Evolutionary conservation across 352 stramenopile genomes (phyloP).

Genomic region (Pythium scleroteichum): DNA sequence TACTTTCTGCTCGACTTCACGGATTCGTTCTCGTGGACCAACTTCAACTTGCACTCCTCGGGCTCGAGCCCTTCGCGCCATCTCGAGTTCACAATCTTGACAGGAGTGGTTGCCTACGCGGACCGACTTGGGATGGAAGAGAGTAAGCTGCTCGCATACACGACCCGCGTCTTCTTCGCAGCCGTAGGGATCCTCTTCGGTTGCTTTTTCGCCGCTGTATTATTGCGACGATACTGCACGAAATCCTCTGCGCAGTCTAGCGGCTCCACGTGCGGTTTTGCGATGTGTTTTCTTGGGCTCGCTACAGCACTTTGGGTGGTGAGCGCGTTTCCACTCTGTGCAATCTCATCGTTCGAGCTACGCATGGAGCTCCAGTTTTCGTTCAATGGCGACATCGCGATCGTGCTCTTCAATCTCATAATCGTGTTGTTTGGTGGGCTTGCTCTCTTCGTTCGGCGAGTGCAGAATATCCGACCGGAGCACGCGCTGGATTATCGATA

Average conservation of each 20-base stretch:
- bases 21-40: conserved; percentile 75
- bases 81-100: conserved; percentile 44
- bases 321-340: conserved; percentile 54
- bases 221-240: not conserved
- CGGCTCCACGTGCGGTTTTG: conserved; percentile 33
- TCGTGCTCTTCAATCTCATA: conserved; percentile 53
- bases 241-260: not conserved
- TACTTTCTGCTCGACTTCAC: conserved; percentile 75
- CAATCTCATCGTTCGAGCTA: conserved; percentile 61
- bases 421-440: conserved; percentile 44
- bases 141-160: conserved; percentile 40
- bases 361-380: conserved; percentile 63
- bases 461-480: conserved; percentile 39
- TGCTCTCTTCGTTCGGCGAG: conserved; percentile 41
- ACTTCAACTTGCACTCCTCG: conserved; percentile 36
- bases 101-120: conserved; percentile 66
- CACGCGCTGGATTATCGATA: conserved; percentile 50
- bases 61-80: conserved; percentile 9
- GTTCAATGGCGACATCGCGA: conserved; percentile 39
- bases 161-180: conserved; percentile 48
- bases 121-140: conserved; percentile 67
- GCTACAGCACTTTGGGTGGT: conserved; percentile 54
- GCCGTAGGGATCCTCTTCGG: conserved; percentile 38
- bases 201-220: conserved; percentile 35
- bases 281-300: conserved; percentile 54